Evolutionary conservation across 2,329 filamentous ascomycete genomes (phyloP), one percentile per base, ranked within the genome.

Genomic region (Emergomyces orientalis): DNA sequence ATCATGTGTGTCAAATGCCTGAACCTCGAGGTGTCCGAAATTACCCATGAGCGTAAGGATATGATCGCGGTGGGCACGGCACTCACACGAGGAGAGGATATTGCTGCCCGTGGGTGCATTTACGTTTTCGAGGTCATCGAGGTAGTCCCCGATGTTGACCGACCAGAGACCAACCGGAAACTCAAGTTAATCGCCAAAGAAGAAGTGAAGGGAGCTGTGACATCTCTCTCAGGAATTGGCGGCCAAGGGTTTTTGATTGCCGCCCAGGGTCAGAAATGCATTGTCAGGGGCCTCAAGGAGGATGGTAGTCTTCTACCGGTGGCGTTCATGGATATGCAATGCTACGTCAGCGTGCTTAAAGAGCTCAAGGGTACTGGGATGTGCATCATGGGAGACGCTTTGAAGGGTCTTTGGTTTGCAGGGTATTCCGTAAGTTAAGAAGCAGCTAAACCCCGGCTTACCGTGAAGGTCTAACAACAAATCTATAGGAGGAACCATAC

Each of bases 291-390:
- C 49, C 82, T 99, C 2, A 97, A 97, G 74, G 94, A 99, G 74
- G 94, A 99, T 72, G 91, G 92, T 0, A 91, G 89, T 1, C 82
- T 97, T 60, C 81, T 97, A 0, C 94, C 94, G 0, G 93, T 99
- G 3, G 94, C 94, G 0, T 99, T 99, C 72, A 89, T 99, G 82
- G 94, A 99, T 71, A 95, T 97, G 86, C 94, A 90, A 77, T 95
- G 90, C 75, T 94, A 96, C 70, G 90, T 96, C 14, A 90, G 87
- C 2, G 86, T 88, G n/a, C 84, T 91, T 61, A 94, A 92, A 71
- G 90, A 91, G 69, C 81, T 99, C 22, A 86, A 86, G 3, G 86
- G 88, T 1, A 95, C 91, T 0, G 92, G 93, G 0, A 81, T 99
- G 72, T 91, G 90, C 70, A 81, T 96, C 13, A 86, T 97, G 77